Percentiles rank a stretch among this genome's conserved stretches.
Conservation (phyloP, 1,284 basidiomycete genomes). For the Cryptococcus sp. region DNA sequence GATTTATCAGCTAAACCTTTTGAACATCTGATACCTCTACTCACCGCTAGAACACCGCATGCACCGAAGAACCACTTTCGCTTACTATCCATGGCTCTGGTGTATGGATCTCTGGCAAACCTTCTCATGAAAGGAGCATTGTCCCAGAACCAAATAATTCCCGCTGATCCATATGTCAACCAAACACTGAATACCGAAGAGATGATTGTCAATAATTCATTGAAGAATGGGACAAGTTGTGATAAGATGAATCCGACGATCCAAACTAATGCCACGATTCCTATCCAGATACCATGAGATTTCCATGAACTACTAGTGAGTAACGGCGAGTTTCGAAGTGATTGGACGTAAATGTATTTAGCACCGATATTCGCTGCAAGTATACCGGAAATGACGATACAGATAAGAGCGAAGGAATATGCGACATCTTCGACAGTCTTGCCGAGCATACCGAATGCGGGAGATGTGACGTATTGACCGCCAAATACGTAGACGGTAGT, state of each 20-base stretch:
- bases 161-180: slow-evolving; percentile 38
- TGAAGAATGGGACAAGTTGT: slow-evolving; percentile 44
- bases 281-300: slow-evolving; percentile 33
- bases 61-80: slow-evolving; percentile 17
- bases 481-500: slow-evolving; percentile 34
- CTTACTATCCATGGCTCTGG: slow-evolving; percentile 8
- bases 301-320: slow-evolving; percentile 28
- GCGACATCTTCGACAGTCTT: slow-evolving; percentile 29
- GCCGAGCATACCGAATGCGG: slow-evolving; percentile 37
- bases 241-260: slow-evolving; percentile 36
- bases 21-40: too few species aligned
- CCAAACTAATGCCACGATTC: slow-evolving; percentile 35
- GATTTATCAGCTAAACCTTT: too few species aligned
- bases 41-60: too few species aligned
- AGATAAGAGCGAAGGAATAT: slow-evolving; percentile 35
- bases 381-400: slow-evolving; percentile 41
- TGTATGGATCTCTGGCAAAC: slow-evolving; percentile 11
- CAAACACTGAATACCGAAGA: slow-evolving; percentile 38
- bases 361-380: slow-evolving; percentile 38
- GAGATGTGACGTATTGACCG: slow-evolving; percentile 36
- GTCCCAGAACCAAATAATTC: slow-evolving; percentile 38
- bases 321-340: slow-evolving; percentile 28
- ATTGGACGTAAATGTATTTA: slow-evolving; percentile 38
- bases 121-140: slow-evolving; percentile 20
- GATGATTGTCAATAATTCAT: slow-evolving; percentile 41